Evolutionary conservation across 345 rosid species (phyloP), one percentile per base, ranked within the genome.

Genomic region (Viola odorata): DNA sequence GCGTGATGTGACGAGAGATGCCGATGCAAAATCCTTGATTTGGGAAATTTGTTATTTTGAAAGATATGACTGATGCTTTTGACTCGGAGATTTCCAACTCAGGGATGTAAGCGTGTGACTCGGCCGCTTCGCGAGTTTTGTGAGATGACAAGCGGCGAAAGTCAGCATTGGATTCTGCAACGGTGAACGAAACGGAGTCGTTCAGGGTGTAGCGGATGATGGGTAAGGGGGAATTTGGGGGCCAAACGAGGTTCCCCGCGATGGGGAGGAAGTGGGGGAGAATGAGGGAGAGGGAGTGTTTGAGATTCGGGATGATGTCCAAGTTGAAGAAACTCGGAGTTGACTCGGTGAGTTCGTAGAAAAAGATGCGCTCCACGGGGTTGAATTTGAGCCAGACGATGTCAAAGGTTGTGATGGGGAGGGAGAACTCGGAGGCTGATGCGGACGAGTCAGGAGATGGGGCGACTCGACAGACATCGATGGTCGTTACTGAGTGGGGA

Each of bases 301-400:
- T 78, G 62, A 81, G 78, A 9, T 62, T 78, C 0, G 77, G 80
- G 15, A 78, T 63, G 60, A 75, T 54, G 8, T 48, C 61, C 3
- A 78, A 78, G 76, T 81, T 36, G 57, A 81, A 77, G 7, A 15
- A 62, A n/a, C 64, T 6, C 0, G 65, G 65, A 41, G 80, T 64
- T 50, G 68, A 58, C 8, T 63, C 14, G 15, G 71, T 11, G 54
- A 78, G 60, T 41, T 7, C 15, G 65, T 68, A 76, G 69, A 78
- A 78, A 62, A 76, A 67, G 66, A 80, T 67, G 37, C 73, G 77
- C 13, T 80, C 61, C 1, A 72, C 75, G 1, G 76, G 82, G 7
- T 13, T n/a, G 5, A 74, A 58, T 0, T 72, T 66, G 41, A 83
- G 59, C 71, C 76, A 73, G 17, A 61, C 37, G 0, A 60, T 52